Percentiles rank a stretch among this genome's conserved stretches.
Conservation (phyloP, 1,284 basidiomycete species). For the Moesziomyces parantarcticus region DNA sequence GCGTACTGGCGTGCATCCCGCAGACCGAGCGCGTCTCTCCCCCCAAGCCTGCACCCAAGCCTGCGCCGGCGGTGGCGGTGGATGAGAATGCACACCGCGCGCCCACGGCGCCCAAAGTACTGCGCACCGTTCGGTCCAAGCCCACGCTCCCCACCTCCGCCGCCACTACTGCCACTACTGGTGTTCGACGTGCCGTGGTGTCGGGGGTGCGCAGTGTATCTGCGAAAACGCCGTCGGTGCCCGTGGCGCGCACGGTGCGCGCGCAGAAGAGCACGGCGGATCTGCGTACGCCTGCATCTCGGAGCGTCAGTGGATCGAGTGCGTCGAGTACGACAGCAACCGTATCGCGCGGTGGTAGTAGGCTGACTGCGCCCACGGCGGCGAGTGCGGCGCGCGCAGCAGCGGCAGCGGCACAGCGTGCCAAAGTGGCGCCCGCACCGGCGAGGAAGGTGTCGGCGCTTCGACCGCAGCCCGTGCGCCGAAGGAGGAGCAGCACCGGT, state of each 20-base stretch:
- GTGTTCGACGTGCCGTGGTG: not conserved
- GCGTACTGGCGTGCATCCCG: slow-evolving; percentile 30
- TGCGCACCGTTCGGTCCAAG: slow-evolving; percentile 8
- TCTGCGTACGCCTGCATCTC: slow-evolving; percentile 1
- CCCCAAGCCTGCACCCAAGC: not conserved
- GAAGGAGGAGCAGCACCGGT: slow-evolving; percentile 33
- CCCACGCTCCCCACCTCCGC: slow-evolving; percentile 2
- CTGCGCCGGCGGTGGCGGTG: not conserved
- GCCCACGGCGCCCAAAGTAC: slow-evolving; percentile 4
- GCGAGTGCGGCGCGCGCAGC: slow-evolving; percentile 35
- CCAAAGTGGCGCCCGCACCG: not conserved
- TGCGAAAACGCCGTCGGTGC: not conserved
- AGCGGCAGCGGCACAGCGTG: not conserved
- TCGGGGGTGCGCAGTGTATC: slow-evolving; percentile 15
- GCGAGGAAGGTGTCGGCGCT: slow-evolving; percentile 7
- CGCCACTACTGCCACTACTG: slow-evolving; percentile 1
- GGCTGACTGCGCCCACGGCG: slow-evolving; percentile 35
- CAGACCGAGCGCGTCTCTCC: slow-evolving; percentile 5
- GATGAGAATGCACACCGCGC: slow-evolving; percentile 14
- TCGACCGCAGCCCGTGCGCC: not conserved
- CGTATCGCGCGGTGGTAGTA: slow-evolving; percentile 2
- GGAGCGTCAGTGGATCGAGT: slow-evolving; percentile 5
- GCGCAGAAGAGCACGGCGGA: slow-evolving; percentile 28
- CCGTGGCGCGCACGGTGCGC: slow-evolving; percentile 1
- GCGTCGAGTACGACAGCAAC: slow-evolving; percentile 20